Evolutionary conservation across 1,284 basidiomycete genomes (phyloP).

Genomic region (Mycena citricolor): DNA sequence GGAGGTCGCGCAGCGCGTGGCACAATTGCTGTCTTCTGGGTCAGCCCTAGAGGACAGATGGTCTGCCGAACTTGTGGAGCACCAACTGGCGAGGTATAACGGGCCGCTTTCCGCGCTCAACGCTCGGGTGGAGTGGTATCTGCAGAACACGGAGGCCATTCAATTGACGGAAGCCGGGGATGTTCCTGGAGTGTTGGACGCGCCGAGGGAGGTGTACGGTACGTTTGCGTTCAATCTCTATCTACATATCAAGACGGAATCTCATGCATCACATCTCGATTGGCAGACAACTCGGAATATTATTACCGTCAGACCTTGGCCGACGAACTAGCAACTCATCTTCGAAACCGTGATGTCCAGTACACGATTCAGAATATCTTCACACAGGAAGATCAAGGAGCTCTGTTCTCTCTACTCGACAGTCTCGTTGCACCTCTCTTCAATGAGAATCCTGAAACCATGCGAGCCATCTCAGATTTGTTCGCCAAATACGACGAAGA

Average conservation of each 20-base stretch:
- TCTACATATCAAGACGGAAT: too few species aligned
- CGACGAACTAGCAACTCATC: conserved; percentile 15
- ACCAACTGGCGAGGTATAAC: conserved; percentile 19
- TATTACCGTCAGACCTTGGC: conserved; percentile 17
- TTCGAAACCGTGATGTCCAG: conserved; percentile 18
- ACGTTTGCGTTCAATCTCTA: neutral
- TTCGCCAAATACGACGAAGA: conserved; percentile 22
- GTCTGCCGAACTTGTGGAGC: conserved; percentile 9
- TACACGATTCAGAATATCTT: conserved; percentile 14
- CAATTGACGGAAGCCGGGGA: neutral
- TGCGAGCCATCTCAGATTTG: conserved; percentile 18
- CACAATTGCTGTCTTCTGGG: conserved; percentile 12
- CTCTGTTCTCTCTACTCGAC: conserved; percentile 15
- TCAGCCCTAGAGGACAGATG: conserved; percentile 11
- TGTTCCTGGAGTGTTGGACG: too few species aligned
- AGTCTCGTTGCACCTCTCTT: conserved; percentile 15
- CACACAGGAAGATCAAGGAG: conserved; percentile 3
- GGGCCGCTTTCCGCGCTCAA: conserved; percentile 20
- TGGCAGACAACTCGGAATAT: conserved; percentile 16
- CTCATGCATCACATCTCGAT: neutral
- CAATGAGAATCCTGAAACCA: conserved; percentile 17
- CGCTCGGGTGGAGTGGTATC: conserved; percentile 15
- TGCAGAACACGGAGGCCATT: conserved; percentile 9
- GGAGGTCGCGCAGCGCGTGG: conserved; percentile 13
- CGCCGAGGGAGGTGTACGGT: too few species aligned